Percentiles rank a stretch among this genome's conserved stretches.
These are phyloP conservation scores for Boletus sp. DNA, from an alignment of 768 basidiomycete species.

Conservation along the genomic window DNA sequence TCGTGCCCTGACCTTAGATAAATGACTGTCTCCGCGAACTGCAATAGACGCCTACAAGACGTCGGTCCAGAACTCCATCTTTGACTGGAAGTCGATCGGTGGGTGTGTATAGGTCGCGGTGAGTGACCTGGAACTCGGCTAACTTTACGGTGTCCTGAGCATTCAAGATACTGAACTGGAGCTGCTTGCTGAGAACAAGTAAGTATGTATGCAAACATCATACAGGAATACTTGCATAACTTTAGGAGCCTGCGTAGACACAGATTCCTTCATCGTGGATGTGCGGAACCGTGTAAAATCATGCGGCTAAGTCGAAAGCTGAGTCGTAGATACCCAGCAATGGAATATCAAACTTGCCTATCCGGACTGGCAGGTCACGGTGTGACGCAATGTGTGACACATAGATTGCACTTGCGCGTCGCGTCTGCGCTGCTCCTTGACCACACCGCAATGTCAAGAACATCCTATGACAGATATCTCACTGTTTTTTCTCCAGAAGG, in stretches of 20 bases:
- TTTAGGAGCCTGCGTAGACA: constrained; percentile 76
- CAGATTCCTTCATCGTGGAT: constrained; percentile 66
- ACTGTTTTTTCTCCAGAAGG: constrained; percentile 98
- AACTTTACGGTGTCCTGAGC: constrained; percentile 94
- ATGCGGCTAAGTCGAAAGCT: neutral
- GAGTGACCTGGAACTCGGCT: constrained; percentile 94
- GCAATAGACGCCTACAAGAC: constrained; percentile 57
- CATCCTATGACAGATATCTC: constrained; percentile 93
- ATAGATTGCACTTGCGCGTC: constrained; percentile 51
- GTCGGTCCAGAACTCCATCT: constrained; percentile 88
- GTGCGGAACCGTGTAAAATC: neutral
- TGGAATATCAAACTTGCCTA: neutral
- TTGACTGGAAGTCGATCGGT: constrained; percentile 81
- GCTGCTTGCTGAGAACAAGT: constrained; percentile 66
- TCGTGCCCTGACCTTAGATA: constrained; percentile 67
- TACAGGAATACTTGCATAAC: constrained; percentile 56
- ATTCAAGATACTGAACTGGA: constrained; percentile 93
- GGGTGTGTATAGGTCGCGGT: constrained; percentile 85
- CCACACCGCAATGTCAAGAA: constrained; percentile 78
- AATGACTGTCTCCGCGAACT: neutral
- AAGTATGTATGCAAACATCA: neutral
- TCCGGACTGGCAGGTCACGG: constrained; percentile 3
- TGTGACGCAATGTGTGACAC: constrained; percentile 34
- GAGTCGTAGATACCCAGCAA: neutral
- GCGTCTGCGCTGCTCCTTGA: constrained; percentile 41